Percentiles rank a stretch among this genome's conserved stretches.
Evolutionary conservation across 257 asterid species (phyloP).

Genomic region (Salvia hispanica): DNA sequence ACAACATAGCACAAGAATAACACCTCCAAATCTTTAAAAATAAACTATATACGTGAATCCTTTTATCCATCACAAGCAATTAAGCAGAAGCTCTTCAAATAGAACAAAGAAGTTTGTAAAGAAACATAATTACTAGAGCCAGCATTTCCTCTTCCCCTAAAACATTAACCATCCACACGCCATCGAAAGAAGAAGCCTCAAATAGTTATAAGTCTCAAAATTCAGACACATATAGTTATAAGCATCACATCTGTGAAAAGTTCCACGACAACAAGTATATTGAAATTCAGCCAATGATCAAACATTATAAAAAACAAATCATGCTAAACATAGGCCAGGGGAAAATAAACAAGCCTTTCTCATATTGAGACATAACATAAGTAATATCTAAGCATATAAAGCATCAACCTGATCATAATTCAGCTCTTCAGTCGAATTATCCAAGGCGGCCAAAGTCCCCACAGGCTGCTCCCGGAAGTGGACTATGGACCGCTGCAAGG

Average conservation of each 20-base stretch:
- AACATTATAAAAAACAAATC: not conserved
- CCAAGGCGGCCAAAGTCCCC: conserved; percentile 91
- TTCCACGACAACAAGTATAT: not conserved
- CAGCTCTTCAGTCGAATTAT: conserved; percentile 77
- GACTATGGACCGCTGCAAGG: conserved; percentile 76
- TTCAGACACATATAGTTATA: not conserved
- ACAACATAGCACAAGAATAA: not conserved
- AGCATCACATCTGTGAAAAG: not conserved
- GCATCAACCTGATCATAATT: conserved; percentile 83
- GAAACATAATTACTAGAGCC: not conserved
- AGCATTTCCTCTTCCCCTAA: not conserved
- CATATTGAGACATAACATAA: conserved; percentile 2
- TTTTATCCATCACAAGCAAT: not conserved
- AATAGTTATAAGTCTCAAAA: not conserved
- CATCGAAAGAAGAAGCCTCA: not conserved
- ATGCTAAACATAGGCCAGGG: conserved; percentile 10
- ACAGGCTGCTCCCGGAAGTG: conserved; percentile 81
- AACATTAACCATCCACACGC: too few relatives aligned
- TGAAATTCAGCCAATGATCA: not conserved
- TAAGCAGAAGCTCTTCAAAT: conserved; percentile 11
- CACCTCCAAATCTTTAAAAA: not conserved
- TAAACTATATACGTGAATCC: not conserved
- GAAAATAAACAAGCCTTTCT: not conserved
- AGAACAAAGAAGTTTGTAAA: not conserved
- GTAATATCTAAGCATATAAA: not conserved